phyloP scores from a whole-genome alignment of 148 eudicot genomes.

The Cornus kousa region DNA sequence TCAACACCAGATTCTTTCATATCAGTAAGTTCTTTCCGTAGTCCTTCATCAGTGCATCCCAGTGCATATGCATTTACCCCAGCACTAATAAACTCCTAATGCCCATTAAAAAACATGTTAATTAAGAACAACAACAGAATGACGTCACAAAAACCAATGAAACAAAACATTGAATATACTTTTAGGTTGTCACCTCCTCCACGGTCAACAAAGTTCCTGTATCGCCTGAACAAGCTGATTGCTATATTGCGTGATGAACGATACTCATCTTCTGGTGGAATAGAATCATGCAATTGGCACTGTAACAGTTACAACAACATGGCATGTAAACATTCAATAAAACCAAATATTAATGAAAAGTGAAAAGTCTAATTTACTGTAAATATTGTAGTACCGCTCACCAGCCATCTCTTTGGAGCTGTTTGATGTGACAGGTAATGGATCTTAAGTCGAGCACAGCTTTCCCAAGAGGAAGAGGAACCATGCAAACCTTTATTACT shows the following conservation, averaged over 20 bases:
- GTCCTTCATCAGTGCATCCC: slow-evolving; percentile 90
- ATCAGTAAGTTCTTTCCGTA: slow-evolving; percentile 67
- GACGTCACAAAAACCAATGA: neutral
- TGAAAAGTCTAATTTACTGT: neutral
- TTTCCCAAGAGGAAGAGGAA: slow-evolving; percentile 42
- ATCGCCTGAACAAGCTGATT: slow-evolving; percentile 79
- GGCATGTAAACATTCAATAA: neutral
- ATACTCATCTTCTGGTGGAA: slow-evolving; percentile 79
- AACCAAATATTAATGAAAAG: neutral
- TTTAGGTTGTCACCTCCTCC: slow-evolving; percentile 92
- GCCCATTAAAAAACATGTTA: slow-evolving; percentile 17
- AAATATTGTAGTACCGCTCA: slow-evolving; percentile 18
- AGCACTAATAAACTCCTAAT: slow-evolving; percentile 84
- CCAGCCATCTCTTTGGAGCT: slow-evolving; percentile 71
- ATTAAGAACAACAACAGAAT: slow-evolving; percentile 6
- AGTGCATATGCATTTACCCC: slow-evolving; percentile 95
- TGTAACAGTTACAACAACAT: slow-evolving; percentile 26
- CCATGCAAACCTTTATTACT: slow-evolving; percentile 32
- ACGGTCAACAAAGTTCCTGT: slow-evolving; percentile 72
- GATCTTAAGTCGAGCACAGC: slow-evolving; percentile 33
- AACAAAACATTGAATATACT: slow-evolving; percentile 30
- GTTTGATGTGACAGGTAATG: slow-evolving; percentile 40
- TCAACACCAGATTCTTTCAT: slow-evolving; percentile 71
- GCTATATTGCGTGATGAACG: slow-evolving; percentile 96
- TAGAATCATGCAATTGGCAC: slow-evolving; percentile 66